Evolutionary conservation across 1,284 basidiomycete species (phyloP).

Genomic region (Pyrrhoderma noxium): DNA sequence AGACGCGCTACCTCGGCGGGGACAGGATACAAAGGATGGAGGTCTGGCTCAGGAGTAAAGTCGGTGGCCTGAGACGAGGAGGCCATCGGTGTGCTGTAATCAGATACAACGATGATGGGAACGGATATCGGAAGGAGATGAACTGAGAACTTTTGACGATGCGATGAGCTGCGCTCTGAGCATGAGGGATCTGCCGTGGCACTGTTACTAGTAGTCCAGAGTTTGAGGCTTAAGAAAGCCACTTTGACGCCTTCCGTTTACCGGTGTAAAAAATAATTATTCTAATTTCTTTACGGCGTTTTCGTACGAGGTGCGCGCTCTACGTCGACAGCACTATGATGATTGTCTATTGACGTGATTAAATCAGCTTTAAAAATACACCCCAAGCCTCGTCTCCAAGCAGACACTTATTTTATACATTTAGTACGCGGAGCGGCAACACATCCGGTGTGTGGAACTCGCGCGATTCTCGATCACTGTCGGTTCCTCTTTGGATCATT

Average conservation of each 20-base stretch:
- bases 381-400: too few relatives aligned
- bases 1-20: slow-evolving; percentile 52
- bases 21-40: slow-evolving; percentile 69
- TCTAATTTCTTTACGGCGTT: too few relatives aligned
- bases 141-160: slow-evolving; percentile 2
- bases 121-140: slow-evolving; percentile 1
- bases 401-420: too few relatives aligned
- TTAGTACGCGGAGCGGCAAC: too few relatives aligned
- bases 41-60: slow-evolving; percentile 64
- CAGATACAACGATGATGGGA: slow-evolving; percentile 9
- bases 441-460: too few relatives aligned
- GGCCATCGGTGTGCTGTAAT: slow-evolving; percentile 21
- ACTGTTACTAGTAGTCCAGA: too few relatives aligned
- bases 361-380: too few relatives aligned
- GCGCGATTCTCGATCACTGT: too few relatives aligned
- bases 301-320: not conserved
- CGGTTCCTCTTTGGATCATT: too few relatives aligned
- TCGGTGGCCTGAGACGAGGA: slow-evolving; percentile 31
- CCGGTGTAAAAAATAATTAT: too few relatives aligned
- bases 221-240: too few relatives aligned
- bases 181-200: not conserved
- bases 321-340: not conserved
- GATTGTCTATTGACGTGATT: not conserved
- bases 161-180: not conserved
- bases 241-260: too few relatives aligned